Base-by-base conservation (phyloP, 768 basidiomycete species). In the Porphyrellus cyaneotinctus region DNA sequence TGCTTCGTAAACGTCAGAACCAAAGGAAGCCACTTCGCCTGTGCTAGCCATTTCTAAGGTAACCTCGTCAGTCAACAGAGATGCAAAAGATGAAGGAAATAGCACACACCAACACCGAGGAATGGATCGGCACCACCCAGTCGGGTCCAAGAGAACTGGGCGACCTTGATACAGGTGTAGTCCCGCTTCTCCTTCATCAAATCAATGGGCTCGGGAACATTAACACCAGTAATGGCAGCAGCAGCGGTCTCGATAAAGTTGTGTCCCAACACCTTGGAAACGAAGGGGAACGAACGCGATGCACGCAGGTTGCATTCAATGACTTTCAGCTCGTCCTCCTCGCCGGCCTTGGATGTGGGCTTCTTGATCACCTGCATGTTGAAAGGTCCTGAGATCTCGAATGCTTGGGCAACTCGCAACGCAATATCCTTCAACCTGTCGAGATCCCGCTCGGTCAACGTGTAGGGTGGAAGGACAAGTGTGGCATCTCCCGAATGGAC, bases 281-380 rank as follows among this genome's bases (percentile, higher is more conserved):
- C 97, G 75, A 99, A 99, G 57, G 95, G 95, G 88, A 98, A 98
- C 28, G 93, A 95, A 20, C 97, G 87, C 23, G 95, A 98, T 15
- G 97, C 97, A 52, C 97, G 91, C 31, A 98, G 76, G 72, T 99
- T 99, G 73, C 97, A 99, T 72, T 99, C 97, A 59, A 99, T 99
- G 58, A 98, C 97, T 76, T 95, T 98, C 60, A 98, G 83, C 51
- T 84, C 80, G 12, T 84, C 73, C 23, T 83, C 77, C 53, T 83
- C 78, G 47, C 79, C 73, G 4, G 70, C 74, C 15, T 69, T 66
- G 22, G 76, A 77, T 6, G 76, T 75, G 2, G 81, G 71, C 68
- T 92, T 91, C 67, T 89, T 84, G 74, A 99, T 98, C 70, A 99
- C 83, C 71, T 99, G 97, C 95, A 99, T 99, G 71, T 99, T 99